Percentiles rank a stretch among this genome's conserved stretches.
Evolutionary conservation across 2,329 filamentous ascomycete species (phyloP).

Genomic region (Lizonia empirigonia): DNA sequence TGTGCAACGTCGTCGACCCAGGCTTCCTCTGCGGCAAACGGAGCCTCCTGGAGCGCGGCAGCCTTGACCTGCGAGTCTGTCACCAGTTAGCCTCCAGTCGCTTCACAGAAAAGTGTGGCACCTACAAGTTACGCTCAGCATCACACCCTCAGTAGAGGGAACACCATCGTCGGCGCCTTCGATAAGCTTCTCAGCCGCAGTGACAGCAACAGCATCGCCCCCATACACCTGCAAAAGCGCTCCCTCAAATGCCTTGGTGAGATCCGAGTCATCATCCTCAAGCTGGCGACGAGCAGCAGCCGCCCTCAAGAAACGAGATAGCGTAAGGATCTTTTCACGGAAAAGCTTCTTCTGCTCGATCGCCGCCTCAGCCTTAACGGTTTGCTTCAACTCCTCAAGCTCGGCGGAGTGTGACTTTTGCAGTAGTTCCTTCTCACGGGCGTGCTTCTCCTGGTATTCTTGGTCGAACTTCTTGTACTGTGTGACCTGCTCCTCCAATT

Average conservation of each 20-base stretch:
- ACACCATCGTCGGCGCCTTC: slow-evolving; percentile 72
- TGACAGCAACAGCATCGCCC: slow-evolving; percentile 75
- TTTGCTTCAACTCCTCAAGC: slow-evolving; percentile 60
- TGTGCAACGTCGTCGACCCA: slow-evolving; percentile 57
- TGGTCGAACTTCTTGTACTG: slow-evolving; percentile 78
- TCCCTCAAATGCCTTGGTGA: slow-evolving; percentile 81
- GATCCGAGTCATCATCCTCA: slow-evolving; percentile 73
- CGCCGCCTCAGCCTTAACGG: slow-evolving; percentile 60
- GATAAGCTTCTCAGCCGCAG: slow-evolving; percentile 77
- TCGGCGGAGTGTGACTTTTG: slow-evolving; percentile 62
- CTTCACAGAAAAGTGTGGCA: slow-evolving; percentile 13
- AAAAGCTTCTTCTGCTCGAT: slow-evolving; percentile 55
- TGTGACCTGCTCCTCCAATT: slow-evolving; percentile 74
- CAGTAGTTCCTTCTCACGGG: slow-evolving; percentile 62
- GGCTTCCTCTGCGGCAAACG: slow-evolving; percentile 61
- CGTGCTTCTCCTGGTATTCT: slow-evolving; percentile 68
- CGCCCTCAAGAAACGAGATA: slow-evolving; percentile 80
- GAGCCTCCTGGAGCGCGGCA: slow-evolving; percentile 52
- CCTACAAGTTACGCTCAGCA: slow-evolving; percentile 75
- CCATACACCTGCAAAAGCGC: slow-evolving; percentile 78
- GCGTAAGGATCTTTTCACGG: slow-evolving; percentile 67
- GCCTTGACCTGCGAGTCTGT: slow-evolving; percentile 66
- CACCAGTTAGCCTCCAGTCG: slow-evolving; percentile 17
- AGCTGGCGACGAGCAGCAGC: slow-evolving; percentile 75
- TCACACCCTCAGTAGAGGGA: slow-evolving; percentile 66